phyloP scores from a whole-genome alignment of 2,329 filamentous ascomycete genomes.

The Tympanopsis confertula region DNA sequence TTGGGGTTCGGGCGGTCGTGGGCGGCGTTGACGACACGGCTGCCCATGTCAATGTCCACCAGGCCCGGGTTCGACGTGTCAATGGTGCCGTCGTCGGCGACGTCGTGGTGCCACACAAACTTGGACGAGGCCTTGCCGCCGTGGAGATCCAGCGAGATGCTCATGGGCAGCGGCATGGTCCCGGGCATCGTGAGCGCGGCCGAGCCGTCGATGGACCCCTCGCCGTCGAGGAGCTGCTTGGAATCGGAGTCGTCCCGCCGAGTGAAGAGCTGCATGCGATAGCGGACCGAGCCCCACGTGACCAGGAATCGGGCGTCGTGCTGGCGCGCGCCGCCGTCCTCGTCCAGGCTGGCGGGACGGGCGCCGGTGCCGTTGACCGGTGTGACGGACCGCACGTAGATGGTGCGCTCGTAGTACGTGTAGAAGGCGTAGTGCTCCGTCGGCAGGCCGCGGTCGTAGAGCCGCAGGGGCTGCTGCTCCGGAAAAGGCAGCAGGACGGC shows the following conservation, averaged over 20 bases:
- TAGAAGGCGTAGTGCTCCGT: conserved; percentile 93
- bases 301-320: conserved; percentile 41
- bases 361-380: conserved; percentile 28
- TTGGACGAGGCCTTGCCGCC: conserved; percentile 42
- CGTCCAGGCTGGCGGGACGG: conserved; percentile 32
- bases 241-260: conserved; percentile 24
- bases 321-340: conserved; percentile 39
- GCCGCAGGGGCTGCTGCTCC: conserved; percentile 64
- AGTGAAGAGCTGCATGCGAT: conserved; percentile 58
- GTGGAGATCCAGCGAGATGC: conserved; percentile 48
- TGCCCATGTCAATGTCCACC: conserved; percentile 35
- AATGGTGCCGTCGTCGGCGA: conserved; percentile 34
- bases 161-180: conserved; percentile 53
- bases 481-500: conserved; percentile 63
- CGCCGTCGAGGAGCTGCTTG: conserved; percentile 23
- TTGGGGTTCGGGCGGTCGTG: conserved; percentile 25
- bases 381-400: conserved; percentile 59
- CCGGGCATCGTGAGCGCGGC: conserved; percentile 27
- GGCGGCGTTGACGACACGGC: conserved; percentile 39
- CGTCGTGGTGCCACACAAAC: conserved; percentile 38
- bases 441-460: conserved; percentile 70
- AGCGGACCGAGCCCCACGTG: conserved; percentile 48
- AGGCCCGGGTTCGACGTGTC: conserved; percentile 28
- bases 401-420: conserved; percentile 76
- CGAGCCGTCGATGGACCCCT: conserved; percentile 11